Conservation (phyloP, 441 rosid genomes). For the Populus hybrid region DNA sequence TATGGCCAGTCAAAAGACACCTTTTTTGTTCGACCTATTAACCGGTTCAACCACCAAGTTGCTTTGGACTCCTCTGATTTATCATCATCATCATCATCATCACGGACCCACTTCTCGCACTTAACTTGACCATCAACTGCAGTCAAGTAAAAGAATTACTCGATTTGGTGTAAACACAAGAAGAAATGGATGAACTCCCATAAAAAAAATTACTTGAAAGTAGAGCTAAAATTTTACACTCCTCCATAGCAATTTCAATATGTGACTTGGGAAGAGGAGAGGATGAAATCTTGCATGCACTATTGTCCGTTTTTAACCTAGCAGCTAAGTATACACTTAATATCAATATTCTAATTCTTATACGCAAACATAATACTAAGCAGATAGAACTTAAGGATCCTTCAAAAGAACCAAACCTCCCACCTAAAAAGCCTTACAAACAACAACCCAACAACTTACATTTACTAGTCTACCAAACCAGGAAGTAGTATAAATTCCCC, state of each 20-base stretch:
- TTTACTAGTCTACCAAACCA: background rate
- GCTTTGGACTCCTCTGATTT: constrained; percentile 60
- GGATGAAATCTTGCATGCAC: background rate
- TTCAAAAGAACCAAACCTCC: background rate
- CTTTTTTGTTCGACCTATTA: constrained; percentile 65
- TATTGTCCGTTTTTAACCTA: background rate
- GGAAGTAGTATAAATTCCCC: background rate
- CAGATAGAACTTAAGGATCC: background rate
- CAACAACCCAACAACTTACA: background rate
- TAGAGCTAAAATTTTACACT: background rate
- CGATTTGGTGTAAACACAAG: background rate
- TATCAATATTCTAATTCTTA: background rate
- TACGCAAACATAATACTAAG: background rate
- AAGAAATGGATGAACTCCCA: background rate
- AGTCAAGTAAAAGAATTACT: constrained; percentile 26
- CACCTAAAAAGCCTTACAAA: background rate
- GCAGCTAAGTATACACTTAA: background rate
- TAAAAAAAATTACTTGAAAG: background rate
- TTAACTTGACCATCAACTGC: constrained; percentile 82
- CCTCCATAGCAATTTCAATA: background rate
- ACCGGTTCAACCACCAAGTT: constrained; percentile 78
- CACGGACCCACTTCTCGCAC: constrained; percentile 93
- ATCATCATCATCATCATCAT: constrained; percentile 50
- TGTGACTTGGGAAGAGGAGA: background rate
- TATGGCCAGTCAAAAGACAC: constrained; percentile 77